Base-by-base conservation (phyloP, 2,329 filamentous ascomycete species). In the Dactylellina haptotyla region DNA sequence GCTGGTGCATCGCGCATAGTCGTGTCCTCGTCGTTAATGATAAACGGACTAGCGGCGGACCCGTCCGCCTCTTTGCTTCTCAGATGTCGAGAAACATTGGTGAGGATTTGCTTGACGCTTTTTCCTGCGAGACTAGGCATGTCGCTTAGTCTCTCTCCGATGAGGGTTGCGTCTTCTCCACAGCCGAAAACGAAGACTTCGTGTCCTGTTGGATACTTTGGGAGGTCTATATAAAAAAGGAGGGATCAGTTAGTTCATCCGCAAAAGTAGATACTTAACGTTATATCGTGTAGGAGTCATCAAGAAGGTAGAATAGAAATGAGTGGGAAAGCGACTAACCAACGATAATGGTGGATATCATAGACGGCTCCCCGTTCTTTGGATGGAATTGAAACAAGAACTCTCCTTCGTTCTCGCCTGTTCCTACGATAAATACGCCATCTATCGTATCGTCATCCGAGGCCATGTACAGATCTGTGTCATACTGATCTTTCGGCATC, bases 351-450 rank as follows among this genome's bases (percentile, higher is more conserved):
- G 62, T 53, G 41, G 67, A 72, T 58, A 72, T 61, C 28, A 58
- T 72, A 9, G 61, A 65, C 26, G 67, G 67, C 8, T 72, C 59
- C 23, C 67, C 67, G 12, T 59, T 53, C 43, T 48, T 26, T 16
- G 67, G 67, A 65, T 65, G 61, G 41, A 65, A 72, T 48, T 72
- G 67, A 28, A 72, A 72, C 16, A 72, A 53, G 32, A 72, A 72
- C 45, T 72, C 67, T 16, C 67, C 67, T 37, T 72, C 43, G 32
- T 72, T 72, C 39, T 72, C 67, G 0, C 67, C 67, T 2, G 59
- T 65, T 30, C 67, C 67, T 10, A 72, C 61, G 12, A 72, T 37
- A 32, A 54, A 72, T 16, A 64, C 67, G 9, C 67, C 67, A 26
- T 72, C 67, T n/a, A 72, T 64, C 8, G 37, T 59, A 20, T 72